These are phyloP conservation scores for Plectranthus barbatus DNA, from an alignment of 257 asterid genomes.

Conservation along the genomic window DNA sequence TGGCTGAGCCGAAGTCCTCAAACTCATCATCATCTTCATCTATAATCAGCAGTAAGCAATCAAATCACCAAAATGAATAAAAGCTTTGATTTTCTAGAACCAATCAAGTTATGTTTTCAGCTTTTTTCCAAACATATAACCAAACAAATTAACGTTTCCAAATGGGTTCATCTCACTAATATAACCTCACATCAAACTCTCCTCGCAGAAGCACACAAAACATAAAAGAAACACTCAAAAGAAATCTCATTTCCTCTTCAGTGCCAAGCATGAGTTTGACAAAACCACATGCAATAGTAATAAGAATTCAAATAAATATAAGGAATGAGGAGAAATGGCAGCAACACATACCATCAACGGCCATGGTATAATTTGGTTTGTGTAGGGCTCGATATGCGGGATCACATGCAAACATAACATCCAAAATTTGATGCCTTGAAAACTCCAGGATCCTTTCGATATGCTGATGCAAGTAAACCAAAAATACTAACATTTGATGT, in stretches of 20 bases:
- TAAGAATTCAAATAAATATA: conserved; percentile 7
- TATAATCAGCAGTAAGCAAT: conserved; percentile 22
- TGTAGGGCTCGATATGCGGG: conserved; percentile 89
- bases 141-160: neutral
- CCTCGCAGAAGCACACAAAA: neutral
- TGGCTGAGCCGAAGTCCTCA: conserved; percentile 68
- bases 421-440: conserved; percentile 88
- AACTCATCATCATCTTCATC: conserved; percentile 73
- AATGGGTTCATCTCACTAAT: neutral
- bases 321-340: conserved; percentile 6
- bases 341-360: conserved; percentile 55
- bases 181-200: neutral
- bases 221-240: neutral
- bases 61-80: conserved; percentile 1
- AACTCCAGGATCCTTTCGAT: conserved; percentile 95
- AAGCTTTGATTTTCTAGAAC: neutral
- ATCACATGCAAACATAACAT: conserved; percentile 85
- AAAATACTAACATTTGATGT: conserved; percentile 17
- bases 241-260: conserved; percentile 10
- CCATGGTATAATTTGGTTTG: conserved; percentile 59
- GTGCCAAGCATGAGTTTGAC: conserved; percentile 1
- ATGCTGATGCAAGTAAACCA: conserved; percentile 44
- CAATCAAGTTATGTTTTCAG: neutral
- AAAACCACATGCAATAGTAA: neutral
- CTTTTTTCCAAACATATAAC: neutral